These are phyloP conservation scores for Fistulinella prunicolor DNA, from an alignment of 768 basidiomycete genomes.

Conservation along the genomic window DNA sequence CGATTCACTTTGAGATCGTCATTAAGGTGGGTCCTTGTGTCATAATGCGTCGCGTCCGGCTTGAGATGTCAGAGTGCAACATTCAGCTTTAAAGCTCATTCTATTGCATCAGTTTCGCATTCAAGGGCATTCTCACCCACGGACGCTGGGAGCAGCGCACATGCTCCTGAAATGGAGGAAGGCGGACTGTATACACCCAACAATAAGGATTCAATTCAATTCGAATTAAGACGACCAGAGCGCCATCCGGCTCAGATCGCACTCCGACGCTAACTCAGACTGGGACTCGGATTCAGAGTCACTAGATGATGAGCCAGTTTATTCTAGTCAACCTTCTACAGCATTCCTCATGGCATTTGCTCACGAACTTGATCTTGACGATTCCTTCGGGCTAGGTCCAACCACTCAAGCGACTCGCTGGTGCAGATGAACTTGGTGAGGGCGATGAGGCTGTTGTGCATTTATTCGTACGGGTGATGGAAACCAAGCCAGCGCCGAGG, in stretches of 20 bases:
- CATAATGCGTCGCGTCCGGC: constrained; percentile 62
- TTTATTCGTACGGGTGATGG: constrained; percentile 51
- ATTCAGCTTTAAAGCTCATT: constrained; percentile 21
- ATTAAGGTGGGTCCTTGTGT: no score
- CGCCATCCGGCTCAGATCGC: constrained; percentile 10
- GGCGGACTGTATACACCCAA: constrained; percentile 23
- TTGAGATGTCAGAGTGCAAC: constrained; percentile 42
- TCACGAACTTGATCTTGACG: constrained; percentile 29
- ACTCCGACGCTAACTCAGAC: constrained; percentile 15
- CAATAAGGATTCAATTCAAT: constrained; percentile 20
- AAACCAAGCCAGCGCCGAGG: constrained; percentile 27
- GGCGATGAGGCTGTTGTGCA: constrained; percentile 47
- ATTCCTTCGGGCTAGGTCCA: constrained; percentile 48
- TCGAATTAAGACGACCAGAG: constrained; percentile 26
- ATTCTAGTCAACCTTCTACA: constrained; percentile 62
- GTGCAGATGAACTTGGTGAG: constrained; percentile 39
- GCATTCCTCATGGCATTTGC: constrained; percentile 65
- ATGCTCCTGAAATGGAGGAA: constrained; percentile 1
- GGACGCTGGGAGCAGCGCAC: neutral
- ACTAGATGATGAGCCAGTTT: constrained; percentile 50
- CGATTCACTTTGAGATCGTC: no score
- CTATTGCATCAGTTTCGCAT: constrained; percentile 13
- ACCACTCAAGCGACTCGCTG: constrained; percentile 58
- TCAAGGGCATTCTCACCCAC: constrained; percentile 9
- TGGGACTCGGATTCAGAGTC: constrained; percentile 60